Percentiles rank a stretch among this genome's conserved stretches.
Conservation (phyloP, 2,329 filamentous ascomycete genomes). For the Colletotrichum somersetense region DNA sequence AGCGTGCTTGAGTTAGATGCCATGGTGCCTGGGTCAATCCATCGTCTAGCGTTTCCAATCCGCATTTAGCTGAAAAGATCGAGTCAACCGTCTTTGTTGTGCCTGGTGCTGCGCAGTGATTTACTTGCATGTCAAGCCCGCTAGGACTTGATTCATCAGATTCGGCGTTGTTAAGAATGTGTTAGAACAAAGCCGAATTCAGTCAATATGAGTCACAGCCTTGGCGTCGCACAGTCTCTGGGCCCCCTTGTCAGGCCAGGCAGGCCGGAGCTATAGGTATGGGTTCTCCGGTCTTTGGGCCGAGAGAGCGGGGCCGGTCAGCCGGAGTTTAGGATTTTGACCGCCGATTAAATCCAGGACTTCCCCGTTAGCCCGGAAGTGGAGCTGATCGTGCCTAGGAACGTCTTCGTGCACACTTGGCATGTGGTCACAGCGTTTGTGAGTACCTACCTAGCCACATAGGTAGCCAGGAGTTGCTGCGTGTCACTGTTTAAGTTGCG, state of each 20-base stretch:
- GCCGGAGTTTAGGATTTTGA: constrained; percentile 30
- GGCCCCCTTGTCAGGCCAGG: not conserved
- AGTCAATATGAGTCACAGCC: not conserved
- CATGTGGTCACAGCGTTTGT: not conserved
- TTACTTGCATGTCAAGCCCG: not conserved
- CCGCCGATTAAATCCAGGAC: not conserved
- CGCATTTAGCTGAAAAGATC: not conserved
- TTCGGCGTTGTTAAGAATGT: not conserved
- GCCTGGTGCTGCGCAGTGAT: not conserved
- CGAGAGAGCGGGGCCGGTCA: constrained; percentile 19
- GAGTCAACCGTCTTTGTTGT: not conserved
- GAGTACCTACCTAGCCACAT: not conserved
- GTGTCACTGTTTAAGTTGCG: not conserved
- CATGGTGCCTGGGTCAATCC: not conserved
- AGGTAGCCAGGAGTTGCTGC: not conserved
- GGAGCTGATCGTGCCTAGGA: not conserved
- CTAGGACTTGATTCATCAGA: not conserved
- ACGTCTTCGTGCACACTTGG: not conserved
- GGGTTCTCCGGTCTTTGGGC: not conserved
- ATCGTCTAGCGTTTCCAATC: not conserved
- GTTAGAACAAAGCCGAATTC: too few species aligned
- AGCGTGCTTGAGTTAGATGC: not conserved
- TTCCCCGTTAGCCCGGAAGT: not conserved
- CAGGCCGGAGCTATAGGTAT: not conserved
- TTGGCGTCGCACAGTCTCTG: not conserved